These are phyloP conservation scores for Diaporthe citrichinensis DNA, from an alignment of 2,329 filamentous ascomycete genomes.

Conservation along the genomic window DNA sequence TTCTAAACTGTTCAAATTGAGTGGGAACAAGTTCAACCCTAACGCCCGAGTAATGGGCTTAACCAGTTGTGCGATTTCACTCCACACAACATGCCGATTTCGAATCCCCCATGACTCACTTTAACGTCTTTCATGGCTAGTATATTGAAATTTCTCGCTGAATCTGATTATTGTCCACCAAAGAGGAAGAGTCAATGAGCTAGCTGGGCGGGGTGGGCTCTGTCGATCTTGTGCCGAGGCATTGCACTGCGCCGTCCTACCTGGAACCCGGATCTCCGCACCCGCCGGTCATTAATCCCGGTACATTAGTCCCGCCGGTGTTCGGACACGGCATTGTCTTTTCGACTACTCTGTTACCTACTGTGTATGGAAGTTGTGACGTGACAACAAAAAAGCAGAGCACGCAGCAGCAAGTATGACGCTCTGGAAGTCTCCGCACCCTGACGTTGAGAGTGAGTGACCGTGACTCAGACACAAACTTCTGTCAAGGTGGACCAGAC, in stretches of 20 bases:
- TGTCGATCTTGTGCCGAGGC: constrained; percentile 32
- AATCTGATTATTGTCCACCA: neutral
- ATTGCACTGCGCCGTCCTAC: neutral
- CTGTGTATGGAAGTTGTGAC: neutral
- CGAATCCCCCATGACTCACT: neutral
- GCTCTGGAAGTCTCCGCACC: constrained; percentile 36
- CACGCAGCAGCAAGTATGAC: constrained; percentile 28
- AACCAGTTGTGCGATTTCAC: neutral
- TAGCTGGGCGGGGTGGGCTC: constrained; percentile 3
- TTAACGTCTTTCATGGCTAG: neutral
- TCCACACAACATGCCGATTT: too few species aligned
- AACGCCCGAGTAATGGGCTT: neutral
- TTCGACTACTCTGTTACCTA: too few species aligned
- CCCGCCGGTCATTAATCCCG: neutral
- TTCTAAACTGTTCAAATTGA: neutral
- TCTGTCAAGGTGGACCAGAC: neutral
- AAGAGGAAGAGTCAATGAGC: neutral
- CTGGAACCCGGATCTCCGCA: constrained; percentile 18
- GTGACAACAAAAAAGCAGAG: neutral
- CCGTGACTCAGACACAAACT: neutral
- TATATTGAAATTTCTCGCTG: neutral
- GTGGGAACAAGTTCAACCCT: too few species aligned
- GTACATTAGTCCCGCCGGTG: constrained; percentile 2
- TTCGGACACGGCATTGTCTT: neutral
- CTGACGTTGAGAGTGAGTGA: constrained; percentile 34